Percentiles rank a stretch among this genome's conserved stretches.
phyloP scores from a whole-genome alignment of 805 yeast species.

The Kuraishia cidri region DNA sequence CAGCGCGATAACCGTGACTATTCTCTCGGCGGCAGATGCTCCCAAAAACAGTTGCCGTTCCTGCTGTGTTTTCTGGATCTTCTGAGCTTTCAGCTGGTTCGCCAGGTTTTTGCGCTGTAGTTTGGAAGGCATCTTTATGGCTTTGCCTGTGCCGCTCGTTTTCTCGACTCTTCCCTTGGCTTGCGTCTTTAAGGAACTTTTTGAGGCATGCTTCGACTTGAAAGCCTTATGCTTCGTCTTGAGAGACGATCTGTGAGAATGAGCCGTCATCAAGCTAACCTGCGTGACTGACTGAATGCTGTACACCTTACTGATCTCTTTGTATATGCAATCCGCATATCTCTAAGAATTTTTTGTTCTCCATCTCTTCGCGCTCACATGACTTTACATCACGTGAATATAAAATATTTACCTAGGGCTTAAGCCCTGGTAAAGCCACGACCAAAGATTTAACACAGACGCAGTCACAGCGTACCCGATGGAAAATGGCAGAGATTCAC shows the following conservation, averaged over 20 bases:
- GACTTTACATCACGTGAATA: no score
- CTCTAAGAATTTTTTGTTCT: no score
- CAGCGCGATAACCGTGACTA: constrained; percentile 73
- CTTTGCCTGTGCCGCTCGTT: constrained; percentile 24
- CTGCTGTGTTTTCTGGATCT: constrained; percentile 50
- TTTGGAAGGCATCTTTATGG: constrained; percentile 29
- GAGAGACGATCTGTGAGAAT: constrained; percentile 76
- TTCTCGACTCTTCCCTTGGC: constrained; percentile 86
- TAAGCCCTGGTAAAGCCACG: no score
- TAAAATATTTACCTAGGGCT: no score
- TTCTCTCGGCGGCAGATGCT: constrained; percentile 69
- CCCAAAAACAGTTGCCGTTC: constrained; percentile 75
- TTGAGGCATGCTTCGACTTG: constrained; percentile 86
- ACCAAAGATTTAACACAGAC: no score
- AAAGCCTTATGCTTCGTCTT: constrained; percentile 84
- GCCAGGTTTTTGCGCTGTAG: constrained; percentile 70
- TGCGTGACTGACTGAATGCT: no score
- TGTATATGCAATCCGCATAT: no score
- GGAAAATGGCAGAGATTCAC: no score
- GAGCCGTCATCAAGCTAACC: constrained; percentile 47
- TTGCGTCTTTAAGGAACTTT: constrained; percentile 74
- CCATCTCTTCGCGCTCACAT: no score
- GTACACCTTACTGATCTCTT: no score
- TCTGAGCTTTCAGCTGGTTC: constrained; percentile 68
- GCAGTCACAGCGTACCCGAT: no score